Conservation (phyloP, 179 eudicot species). For the Patellifolia procumbens region DNA sequence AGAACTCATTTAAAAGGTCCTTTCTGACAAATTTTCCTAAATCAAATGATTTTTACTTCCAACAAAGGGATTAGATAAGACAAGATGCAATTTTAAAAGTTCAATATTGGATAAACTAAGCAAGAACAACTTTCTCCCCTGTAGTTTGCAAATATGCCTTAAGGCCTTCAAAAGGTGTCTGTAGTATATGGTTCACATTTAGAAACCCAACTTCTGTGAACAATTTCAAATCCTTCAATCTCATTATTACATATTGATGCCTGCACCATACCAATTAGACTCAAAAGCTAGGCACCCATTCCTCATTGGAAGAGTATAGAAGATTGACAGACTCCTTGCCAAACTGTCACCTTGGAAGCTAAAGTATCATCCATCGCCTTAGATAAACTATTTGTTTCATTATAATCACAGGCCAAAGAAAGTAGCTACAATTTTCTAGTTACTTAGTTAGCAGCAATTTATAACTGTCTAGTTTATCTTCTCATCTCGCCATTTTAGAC, state of each 20-base stretch:
- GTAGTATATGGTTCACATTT: background rate
- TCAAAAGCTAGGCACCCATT: too few relatives aligned
- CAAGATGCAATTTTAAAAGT: background rate
- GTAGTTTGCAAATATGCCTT: background rate
- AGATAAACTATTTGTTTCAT: too few relatives aligned
- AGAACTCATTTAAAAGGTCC: too few relatives aligned
- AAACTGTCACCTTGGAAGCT: background rate
- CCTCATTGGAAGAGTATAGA: background rate
- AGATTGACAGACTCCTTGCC: background rate
- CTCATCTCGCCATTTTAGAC: too few relatives aligned
- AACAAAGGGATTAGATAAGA: background rate
- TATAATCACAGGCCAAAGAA: too few relatives aligned
- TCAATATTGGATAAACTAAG: background rate
- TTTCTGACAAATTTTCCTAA: too few relatives aligned
- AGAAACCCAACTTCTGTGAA: background rate
- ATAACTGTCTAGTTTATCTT: too few relatives aligned
- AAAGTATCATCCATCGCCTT: too few relatives aligned
- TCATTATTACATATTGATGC: background rate
- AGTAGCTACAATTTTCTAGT: too few relatives aligned
- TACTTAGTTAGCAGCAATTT: too few relatives aligned
- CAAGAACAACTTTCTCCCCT: background rate
- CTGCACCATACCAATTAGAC: background rate
- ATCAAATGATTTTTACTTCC: background rate
- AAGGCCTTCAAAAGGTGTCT: background rate
- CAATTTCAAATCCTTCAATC: background rate